Conservation (phyloP, 768 basidiomycete genomes). For the Dentipellis sp. region DNA sequence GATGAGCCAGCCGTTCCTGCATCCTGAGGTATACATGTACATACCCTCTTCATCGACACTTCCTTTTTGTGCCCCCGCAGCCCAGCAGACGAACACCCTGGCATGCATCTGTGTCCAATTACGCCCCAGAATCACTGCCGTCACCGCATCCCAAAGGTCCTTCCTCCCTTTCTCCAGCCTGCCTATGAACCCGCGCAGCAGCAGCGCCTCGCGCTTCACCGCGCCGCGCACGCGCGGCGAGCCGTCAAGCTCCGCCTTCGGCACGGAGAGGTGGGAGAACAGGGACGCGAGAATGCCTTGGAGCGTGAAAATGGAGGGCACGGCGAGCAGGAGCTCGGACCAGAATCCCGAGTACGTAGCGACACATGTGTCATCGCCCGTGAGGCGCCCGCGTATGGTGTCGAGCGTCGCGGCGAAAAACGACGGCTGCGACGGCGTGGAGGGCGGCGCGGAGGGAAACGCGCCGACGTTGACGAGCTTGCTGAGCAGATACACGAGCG, state of each 20-base stretch:
- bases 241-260: conserved; percentile 23
- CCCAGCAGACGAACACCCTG: conserved; percentile 65
- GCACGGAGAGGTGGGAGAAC: conserved; percentile 35
- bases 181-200: conserved; percentile 52
- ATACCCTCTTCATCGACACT: conserved; percentile 25
- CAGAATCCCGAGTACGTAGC: conserved; percentile 40
- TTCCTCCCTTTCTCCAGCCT: conserved; percentile 27
- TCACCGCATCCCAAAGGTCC: conserved; percentile 44
- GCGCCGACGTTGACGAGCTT: conserved; percentile 63
- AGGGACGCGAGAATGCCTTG: conserved; percentile 54
- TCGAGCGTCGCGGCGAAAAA: conserved; percentile 53
- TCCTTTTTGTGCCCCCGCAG: conserved; percentile 34
- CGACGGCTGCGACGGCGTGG: conserved; percentile 53
- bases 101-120: conserved; percentile 53
- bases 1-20: background rate
- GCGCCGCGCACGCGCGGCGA: conserved; percentile 27
- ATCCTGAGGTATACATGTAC: background rate
- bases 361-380: conserved; percentile 12
- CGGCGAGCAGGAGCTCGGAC: conserved; percentile 33
- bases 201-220: conserved; percentile 42
- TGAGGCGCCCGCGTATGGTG: conserved; percentile 34
- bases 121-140: conserved; percentile 41
- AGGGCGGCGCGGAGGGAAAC: conserved; percentile 45
- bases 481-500: conserved; percentile 44
- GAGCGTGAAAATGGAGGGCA: conserved; percentile 43